Evolutionary conservation across 2,329 filamentous ascomycete species (phyloP), one percentile per base, ranked within the genome.

Genomic region (Fusarium drepaniforme): DNA sequence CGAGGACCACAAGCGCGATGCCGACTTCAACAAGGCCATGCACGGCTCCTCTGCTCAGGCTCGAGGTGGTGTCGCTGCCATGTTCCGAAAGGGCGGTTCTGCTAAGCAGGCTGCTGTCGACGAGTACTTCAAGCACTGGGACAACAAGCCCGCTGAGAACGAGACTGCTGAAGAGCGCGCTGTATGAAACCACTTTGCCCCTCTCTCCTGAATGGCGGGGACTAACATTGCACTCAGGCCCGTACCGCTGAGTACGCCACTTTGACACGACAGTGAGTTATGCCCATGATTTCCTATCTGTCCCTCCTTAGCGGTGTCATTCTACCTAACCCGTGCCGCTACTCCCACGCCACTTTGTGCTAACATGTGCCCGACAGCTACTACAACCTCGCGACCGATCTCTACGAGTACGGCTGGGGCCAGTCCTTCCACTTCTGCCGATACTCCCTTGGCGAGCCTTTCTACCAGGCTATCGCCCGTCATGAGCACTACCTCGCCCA

Each of bases 401-500:
- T 98, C 61, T 98, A 98, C 88, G 97, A 98, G 88, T 97, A 98
- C 79, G 97, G 96, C 80, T 99, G 97, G 96, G 94, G 94, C 72
- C 92, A 95, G 81, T 96, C 93, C 60, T 99, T 99, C 90, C 96
- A 99, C 86, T 98, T 99, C 90, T 97, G 94, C 87, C 95, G 96
- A 74, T 98, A 96, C 85, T 93, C 94, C 66, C 87, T 92, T 78
- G 93, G 93, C 82, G 97, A 99, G 87, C 88, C 91, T 63, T 98
- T 98, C 87, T 88, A 91, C 84, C 94, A 97, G 85, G 96, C 96
- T 72, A 96, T 98, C 85, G 94, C 96, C 76, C 93, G 97, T 69
- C 97, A 99, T 82, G 97, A 99, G 87, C 97, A 99, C 88, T 98
- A 98, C 87, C 93, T 99, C 35, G 97, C 97, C 57, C 92, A 96